Evolutionary conservation across 1,284 basidiomycete species (phyloP).

Genomic region (Phellinidium pouzarii): DNA sequence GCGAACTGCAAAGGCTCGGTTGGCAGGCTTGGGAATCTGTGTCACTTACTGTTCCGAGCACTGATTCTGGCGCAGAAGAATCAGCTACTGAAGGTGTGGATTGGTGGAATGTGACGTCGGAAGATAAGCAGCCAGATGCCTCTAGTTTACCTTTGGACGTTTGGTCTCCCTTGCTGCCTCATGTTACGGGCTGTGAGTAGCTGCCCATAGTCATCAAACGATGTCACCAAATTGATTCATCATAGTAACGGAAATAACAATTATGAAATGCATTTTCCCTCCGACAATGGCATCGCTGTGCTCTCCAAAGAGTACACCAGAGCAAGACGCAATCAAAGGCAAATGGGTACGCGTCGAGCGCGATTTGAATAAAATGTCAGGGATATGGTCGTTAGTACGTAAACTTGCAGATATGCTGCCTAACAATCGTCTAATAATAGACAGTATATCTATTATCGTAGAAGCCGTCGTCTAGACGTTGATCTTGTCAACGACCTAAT

Average conservation of each 20-base stretch:
- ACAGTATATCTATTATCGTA: conserved; percentile 77
- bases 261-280: conserved; percentile 65
- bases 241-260: conserved; percentile 74
- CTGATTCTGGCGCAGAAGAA: conserved; percentile 15
- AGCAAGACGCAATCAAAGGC: conserved; percentile 72
- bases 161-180: conserved; percentile 76
- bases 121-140: conserved; percentile 38
- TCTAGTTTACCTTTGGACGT: conserved; percentile 73
- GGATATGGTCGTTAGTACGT: conserved; percentile 53
- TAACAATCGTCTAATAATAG: neutral
- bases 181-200: conserved; percentile 73
- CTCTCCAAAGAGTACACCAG: conserved; percentile 58
- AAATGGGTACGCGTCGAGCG: conserved; percentile 83
- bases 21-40: conserved; percentile 88
- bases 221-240: conserved; percentile 18
- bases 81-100: conserved; percentile 38
- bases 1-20: conserved; percentile 65
- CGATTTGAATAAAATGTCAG: conserved; percentile 66
- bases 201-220: conserved; percentile 4
- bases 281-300: conserved; percentile 58
- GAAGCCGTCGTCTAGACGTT: conserved; percentile 73
- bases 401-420: neutral
- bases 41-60: neutral
- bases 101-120: conserved; percentile 62
- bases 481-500: conserved; percentile 59